Base-by-base conservation (phyloP, 176 grass and related monocot species). In the Alloteropsis semialata region DNA sequence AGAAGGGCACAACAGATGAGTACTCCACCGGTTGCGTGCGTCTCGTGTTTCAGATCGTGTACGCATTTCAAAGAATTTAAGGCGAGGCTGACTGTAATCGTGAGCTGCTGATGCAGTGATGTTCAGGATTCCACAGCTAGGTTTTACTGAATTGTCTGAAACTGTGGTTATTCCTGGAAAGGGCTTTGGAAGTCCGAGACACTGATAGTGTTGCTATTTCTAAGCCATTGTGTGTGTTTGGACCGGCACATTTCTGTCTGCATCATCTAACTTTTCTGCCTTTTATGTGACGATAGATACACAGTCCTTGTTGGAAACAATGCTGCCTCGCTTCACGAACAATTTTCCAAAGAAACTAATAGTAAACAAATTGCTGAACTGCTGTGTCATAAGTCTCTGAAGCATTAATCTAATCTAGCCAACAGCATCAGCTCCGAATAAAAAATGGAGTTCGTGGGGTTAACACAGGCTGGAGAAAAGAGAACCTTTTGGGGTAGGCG, bases 401-500 rank as follows among this genome's bases (percentile, higher is more conserved):
- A 78, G 58, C 28, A 46, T 6, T 15, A 59, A 8, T 14, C 37
- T 13, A 25, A 28, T 24, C 6, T 7, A 70, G 21, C 79, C 1
- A 78, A 79, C 65, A 36, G 10, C 32, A 32, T 41, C 15, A 75
- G 19, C 39, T 68, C 15, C 17, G 24, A 77, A 61, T 27, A 46
- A 75, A n/a, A 58, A 63, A 67, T 5, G 12, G 8, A 48, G 81
- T 59, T 80, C 46, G 15, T 43, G 51, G 21, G 75, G 18, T 33
- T 18, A 33, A 17, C 57, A 65, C 77, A 81, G 82, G 62, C 63
- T 85, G 87, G 71, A 64, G 19, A 2, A 5, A 0, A 0, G 2
- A 28, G 28, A 63, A 30, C n/a, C 33, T 62, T 81, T 70, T 29
- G 56, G 22, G 88, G 88, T 72, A 75, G 82, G 71, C 41, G 45